A percentile compares a stretch with the other conserved stretches of the same genome.
These are phyloP conservation scores for Xanthoceras sorbifolium DNA, from an alignment of 345 rosid genomes.

Conservation along the genomic window DNA sequence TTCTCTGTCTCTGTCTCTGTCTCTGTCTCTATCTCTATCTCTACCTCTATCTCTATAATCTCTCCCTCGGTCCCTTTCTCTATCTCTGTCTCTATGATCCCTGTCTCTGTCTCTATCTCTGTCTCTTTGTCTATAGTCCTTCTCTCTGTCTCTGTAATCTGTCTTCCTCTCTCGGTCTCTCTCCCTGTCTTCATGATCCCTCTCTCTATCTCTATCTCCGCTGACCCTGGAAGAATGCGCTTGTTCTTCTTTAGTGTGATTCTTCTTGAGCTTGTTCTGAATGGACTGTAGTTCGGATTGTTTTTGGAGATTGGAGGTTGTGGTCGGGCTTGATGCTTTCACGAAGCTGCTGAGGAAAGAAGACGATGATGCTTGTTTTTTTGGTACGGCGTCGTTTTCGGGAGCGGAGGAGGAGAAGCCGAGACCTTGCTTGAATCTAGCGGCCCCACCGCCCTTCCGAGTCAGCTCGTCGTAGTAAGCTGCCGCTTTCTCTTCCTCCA, in stretches of 20 bases:
- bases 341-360: conserved; percentile 74
- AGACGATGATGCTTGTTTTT: conserved; percentile 60
- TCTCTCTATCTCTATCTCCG: conserved; percentile 21
- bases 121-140: conserved; percentile 31
- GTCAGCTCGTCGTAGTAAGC: conserved; percentile 85
- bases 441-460: conserved; percentile 92
- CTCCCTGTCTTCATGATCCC: conserved; percentile 16
- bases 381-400: conserved; percentile 33
- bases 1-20: conserved; percentile 35
- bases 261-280: conserved; percentile 74
- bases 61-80: conserved; percentile 43
- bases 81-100: conserved; percentile 42
- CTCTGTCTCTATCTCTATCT: conserved; percentile 40
- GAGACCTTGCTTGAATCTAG: conserved; percentile 94
- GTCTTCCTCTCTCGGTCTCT: conserved; percentile 23
- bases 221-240: conserved; percentile 33
- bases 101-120: conserved; percentile 40
- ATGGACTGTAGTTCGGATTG: conserved; percentile 67
- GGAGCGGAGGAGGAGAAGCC: conserved; percentile 62
- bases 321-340: conserved; percentile 64
- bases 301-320: conserved; percentile 46
- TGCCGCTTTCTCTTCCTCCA: conserved; percentile 83
- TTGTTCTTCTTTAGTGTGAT: conserved; percentile 23
- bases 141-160: conserved; percentile 28
- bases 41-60: conserved; percentile 42